A percentile compares a stretch with the other conserved stretches of the same genome.
phyloP scores from a whole-genome alignment of 2,329 filamentous ascomycete genomes.

The Endothia cerciana region DNA sequence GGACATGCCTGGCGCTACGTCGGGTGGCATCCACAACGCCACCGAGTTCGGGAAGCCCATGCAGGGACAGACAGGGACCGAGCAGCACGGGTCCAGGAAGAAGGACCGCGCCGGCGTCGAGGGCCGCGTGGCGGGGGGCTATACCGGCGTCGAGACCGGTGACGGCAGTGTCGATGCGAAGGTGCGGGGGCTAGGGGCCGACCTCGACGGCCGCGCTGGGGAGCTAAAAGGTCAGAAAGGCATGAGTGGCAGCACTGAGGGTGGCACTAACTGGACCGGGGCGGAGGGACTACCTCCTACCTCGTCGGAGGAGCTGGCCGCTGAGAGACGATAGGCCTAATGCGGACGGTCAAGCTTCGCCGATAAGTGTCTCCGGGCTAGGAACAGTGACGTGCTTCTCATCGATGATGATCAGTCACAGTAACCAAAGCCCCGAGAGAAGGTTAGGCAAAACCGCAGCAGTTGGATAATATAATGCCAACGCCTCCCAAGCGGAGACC shows the following conservation, averaged over 20 bases:
- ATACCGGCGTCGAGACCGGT: conserved; percentile 28
- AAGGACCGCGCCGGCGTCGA: conserved; percentile 45
- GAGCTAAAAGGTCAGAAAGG: conserved; percentile 30
- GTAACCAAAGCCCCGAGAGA: too few relatives aligned
- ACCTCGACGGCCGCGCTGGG: conserved; percentile 32
- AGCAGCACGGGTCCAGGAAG: conserved; percentile 45
- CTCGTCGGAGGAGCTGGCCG: conserved; percentile 29
- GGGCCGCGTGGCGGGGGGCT: conserved; percentile 41
- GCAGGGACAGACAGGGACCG: conserved; percentile 46
- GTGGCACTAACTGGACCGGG: conserved; percentile 23
- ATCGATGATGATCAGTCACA: too few relatives aligned
- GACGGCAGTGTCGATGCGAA: conserved; percentile 35
- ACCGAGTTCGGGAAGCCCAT: conserved; percentile 48
- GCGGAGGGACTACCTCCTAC: conserved; percentile 29
- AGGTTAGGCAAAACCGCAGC: too few relatives aligned
- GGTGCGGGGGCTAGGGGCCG: conserved; percentile 36
- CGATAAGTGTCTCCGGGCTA: too few relatives aligned
- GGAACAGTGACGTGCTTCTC: too few relatives aligned
- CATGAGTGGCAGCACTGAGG: conserved; percentile 24
- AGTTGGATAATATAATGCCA: too few relatives aligned
- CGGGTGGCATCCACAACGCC: conserved; percentile 47
- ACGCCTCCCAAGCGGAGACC: too few relatives aligned
- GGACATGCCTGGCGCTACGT: conserved; percentile 50
- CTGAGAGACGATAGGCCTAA: conserved; percentile 25
- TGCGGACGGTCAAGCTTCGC: too few relatives aligned